Percentiles rank a stretch among this genome's conserved stretches.
These are phyloP conservation scores for Aaosphaeria arxii DNA, from an alignment of 2,329 filamentous ascomycete species.

Conservation along the genomic window DNA sequence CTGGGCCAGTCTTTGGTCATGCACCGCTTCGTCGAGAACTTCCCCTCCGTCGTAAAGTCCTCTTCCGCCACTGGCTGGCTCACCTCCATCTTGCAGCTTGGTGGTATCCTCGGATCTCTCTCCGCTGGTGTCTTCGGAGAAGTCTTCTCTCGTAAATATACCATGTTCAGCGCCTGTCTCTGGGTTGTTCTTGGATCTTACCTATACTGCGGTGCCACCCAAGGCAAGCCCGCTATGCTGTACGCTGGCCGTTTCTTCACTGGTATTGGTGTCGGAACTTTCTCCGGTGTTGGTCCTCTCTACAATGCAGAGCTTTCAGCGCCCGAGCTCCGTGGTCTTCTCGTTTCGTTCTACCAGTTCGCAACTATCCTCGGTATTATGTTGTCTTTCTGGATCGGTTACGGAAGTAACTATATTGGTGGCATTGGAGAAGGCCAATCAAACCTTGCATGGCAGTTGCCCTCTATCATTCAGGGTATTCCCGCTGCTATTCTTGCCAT, in stretches of 20 bases:
- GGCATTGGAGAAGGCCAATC: conserved; percentile 39
- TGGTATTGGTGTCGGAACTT: conserved; percentile 49
- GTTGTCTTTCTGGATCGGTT: conserved; percentile 31
- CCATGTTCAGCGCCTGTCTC: conserved; percentile 50
- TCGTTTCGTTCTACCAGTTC: conserved; percentile 29
- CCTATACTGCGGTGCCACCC: conserved; percentile 44
- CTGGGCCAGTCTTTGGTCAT: conserved; percentile 55
- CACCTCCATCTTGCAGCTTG: conserved; percentile 51
- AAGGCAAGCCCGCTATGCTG: conserved; percentile 40
- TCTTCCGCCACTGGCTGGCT: conserved; percentile 51
- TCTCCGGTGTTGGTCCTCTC: conserved; percentile 45
- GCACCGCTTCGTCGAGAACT: conserved; percentile 49
- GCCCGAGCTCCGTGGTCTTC: conserved; percentile 23
- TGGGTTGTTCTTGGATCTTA: conserved; percentile 43
- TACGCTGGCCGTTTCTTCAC: conserved; percentile 52
- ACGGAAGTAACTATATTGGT: conserved; percentile 35
- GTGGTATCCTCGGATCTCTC: conserved; percentile 50
- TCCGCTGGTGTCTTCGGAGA: conserved; percentile 49
- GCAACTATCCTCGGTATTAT: conserved; percentile 29
- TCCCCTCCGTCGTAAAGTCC: conserved; percentile 47
- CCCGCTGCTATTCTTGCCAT: conserved; percentile 20
- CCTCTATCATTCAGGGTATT: conserved; percentile 23
- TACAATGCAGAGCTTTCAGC: conserved; percentile 44
- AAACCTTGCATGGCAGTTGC: conserved; percentile 23
- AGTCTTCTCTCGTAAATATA: conserved; percentile 51